Conservation (phyloP, 768 basidiomycete genomes). For the Kwoniella shandongensis region DNA sequence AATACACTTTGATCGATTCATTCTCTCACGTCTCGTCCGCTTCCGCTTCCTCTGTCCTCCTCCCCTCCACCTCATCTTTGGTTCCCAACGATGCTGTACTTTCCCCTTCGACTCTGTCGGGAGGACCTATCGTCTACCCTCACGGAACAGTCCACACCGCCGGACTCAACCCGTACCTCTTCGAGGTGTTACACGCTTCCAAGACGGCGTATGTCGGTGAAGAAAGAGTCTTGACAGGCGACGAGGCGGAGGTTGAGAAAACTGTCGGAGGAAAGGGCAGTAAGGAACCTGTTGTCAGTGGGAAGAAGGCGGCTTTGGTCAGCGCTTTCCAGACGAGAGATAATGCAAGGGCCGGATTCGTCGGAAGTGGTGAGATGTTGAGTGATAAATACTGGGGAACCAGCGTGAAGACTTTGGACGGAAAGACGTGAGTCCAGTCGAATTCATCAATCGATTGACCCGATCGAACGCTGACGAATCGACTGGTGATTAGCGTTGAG, state of each 20-base stretch:
- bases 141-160: conserved; percentile 34
- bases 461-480: too few relatives aligned
- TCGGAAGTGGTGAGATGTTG: conserved; percentile 78
- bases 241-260: conserved; percentile 67
- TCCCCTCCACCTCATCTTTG: conserved; percentile 61
- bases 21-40: conserved; percentile 73
- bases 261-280: conserved; percentile 55
- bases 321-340: conserved; percentile 83
- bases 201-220: conserved; percentile 49
- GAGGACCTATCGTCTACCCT: conserved; percentile 44
- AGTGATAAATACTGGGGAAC: conserved; percentile 71
- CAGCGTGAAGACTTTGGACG: conserved; percentile 56
- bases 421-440: conserved; percentile 56
- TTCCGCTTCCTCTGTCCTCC: conserved; percentile 66
- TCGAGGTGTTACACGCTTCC: conserved; percentile 79
- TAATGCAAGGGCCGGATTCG: conserved; percentile 74
- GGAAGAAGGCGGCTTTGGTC: conserved; percentile 71
- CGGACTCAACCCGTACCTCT: conserved; percentile 63
- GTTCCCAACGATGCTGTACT: conserved; percentile 62
- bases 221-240: conserved; percentile 62
- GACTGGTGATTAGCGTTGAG: conserved; percentile 39
- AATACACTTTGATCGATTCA: conserved; percentile 79
- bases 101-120: conserved; percentile 23
- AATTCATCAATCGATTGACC: too few relatives aligned
- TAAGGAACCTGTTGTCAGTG: conserved; percentile 74